A percentile compares a stretch with the other conserved stretches of the same genome.
Conservation (phyloP, 75 land plant species). For the Cupressus sempervirens region DNA sequence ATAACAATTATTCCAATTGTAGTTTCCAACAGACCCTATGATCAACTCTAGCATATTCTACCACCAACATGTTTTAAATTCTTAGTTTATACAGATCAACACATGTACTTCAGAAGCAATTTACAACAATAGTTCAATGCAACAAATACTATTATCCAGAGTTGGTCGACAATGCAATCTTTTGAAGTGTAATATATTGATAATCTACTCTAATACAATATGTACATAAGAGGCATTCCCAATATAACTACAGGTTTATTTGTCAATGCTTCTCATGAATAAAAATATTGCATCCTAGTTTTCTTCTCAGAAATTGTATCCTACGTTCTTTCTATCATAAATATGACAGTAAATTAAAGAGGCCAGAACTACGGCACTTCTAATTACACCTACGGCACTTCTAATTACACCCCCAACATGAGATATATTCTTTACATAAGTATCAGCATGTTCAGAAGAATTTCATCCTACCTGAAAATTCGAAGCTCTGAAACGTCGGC, state of each 20-base stretch:
- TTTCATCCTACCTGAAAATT: slow-evolving; percentile 83
- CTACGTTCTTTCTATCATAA: not conserved
- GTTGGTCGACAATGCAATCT: no score
- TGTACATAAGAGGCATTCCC: not conserved
- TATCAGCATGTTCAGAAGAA: not conserved
- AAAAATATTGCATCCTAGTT: not conserved
- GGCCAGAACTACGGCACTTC: not conserved
- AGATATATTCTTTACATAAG: not conserved
- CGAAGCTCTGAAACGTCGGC: slow-evolving; percentile 91
- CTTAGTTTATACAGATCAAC: no score
- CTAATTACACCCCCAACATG: not conserved
- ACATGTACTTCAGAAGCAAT: no score
- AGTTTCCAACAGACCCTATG: no score
- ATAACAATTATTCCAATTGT: no score
- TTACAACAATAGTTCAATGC: no score
- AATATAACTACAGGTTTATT: not conserved
- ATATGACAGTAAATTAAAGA: not conserved
- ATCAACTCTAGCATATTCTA: no score
- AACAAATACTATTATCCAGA: no score
- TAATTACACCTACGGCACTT: not conserved
- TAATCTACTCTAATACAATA: not conserved
- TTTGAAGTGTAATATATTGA: no score
- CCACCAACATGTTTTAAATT: no score
- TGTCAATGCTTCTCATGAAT: not conserved
- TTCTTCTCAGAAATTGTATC: not conserved